Evolutionary conservation across 2,329 filamentous ascomycete species (phyloP), one percentile per base, ranked within the genome.

Genomic region (Exserohilum rostratum): DNA sequence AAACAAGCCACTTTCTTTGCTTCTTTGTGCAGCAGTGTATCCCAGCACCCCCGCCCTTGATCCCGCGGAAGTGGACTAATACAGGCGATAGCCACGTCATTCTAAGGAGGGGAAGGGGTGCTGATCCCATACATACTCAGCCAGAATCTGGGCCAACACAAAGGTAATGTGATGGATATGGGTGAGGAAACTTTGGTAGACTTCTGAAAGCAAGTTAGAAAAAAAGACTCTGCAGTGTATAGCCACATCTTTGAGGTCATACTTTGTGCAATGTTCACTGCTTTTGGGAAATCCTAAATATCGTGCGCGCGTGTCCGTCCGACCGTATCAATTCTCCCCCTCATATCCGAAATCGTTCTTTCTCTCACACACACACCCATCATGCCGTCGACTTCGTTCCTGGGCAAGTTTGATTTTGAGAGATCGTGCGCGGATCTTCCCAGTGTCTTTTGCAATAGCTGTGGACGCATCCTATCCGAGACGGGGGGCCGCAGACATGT

Each of bases 351-450:
- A 25, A 25, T 5, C n/a, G n/a, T n/a, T n/a, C n/a, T n/a, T n/a
- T n/a, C n/a, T n/a, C n/a, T 25, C 22, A 7, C 22, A 4, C 4
- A 25, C 15, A 15, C 11, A 38, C 22, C 33, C 17, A 50, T 17
- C 22, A 50, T 50, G 48, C 40, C 27, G 17, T 22, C 22, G 22
- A 50, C 42, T 22, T 44, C 48, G 22, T 45, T 50, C 18, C 38
- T 50, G 17, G 33, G 33, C 17, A 34, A 33, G 22, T 50, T 50
- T 15, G 40, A 37, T n/a, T 34, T 50, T 35, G 30, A 45, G 13
- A 50, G 20, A n/a, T 18, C 48, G 5, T 30, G 27, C 10, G 34
- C 18, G 17, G 34, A 54, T 15, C 42, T 45, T 20, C 31, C 46
- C 6, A 31, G 42, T 25, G 25, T 29, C 12, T 50, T 39, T 13